A percentile compares a stretch with the other conserved stretches of the same genome.
Evolutionary conservation across 176 grass and related monocot genomes (phyloP).

Genomic region (Poa pratensis): DNA sequence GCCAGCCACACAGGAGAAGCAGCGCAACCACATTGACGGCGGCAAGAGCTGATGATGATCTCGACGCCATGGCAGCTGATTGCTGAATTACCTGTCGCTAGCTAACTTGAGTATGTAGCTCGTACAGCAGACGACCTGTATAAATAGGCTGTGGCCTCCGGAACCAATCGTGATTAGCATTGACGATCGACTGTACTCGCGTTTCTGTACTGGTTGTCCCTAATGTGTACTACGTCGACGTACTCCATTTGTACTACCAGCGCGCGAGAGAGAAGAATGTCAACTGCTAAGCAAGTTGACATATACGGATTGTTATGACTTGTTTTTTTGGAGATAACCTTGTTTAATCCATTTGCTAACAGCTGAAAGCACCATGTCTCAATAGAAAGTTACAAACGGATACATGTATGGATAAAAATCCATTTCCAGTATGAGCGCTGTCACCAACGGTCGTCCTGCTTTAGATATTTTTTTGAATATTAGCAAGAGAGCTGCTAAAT

Average conservation of each 20-base stretch:
- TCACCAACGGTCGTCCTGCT: neutral
- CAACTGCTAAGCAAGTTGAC: neutral
- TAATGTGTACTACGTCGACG: neutral
- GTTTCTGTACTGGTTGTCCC: neutral
- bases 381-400: neutral
- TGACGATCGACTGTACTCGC: neutral
- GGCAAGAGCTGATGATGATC: neutral
- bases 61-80: slow-evolving; percentile 7
- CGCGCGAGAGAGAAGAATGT: neutral
- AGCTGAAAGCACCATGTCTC: neutral
- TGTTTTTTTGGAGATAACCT: neutral
- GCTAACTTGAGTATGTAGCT: neutral
- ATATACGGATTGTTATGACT: neutral
- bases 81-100: neutral
- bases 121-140: neutral
- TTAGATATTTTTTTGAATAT: neutral
- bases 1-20: neutral
- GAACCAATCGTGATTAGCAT: neutral
- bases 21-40: neutral
- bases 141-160: neutral
- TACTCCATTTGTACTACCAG: neutral
- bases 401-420: neutral
- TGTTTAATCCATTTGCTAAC: neutral
- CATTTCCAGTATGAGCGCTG: neutral
- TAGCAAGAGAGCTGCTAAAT: too few species aligned